Evolutionary conservation across 73 alveolate genomes (phyloP), one percentile per base, ranked within the genome.

Genomic region (Paramecium octaurelia): DNA sequence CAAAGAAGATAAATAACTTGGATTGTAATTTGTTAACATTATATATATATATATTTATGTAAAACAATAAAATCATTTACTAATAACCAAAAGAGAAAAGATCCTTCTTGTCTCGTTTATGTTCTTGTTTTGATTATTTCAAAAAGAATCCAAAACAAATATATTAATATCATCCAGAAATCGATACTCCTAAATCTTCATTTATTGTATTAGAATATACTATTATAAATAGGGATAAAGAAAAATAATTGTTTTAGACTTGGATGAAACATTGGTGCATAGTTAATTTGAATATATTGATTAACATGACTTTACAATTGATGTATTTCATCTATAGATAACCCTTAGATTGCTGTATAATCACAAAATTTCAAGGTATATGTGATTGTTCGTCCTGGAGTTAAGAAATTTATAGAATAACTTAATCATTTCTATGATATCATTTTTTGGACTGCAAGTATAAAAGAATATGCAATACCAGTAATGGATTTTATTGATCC

Each of bases 361-460:
- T 48, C 11, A 14, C 12, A 14, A 7, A 57, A 69, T 0, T 75
- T 85, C 50, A 94, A 88, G 86, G 93, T 96, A 11, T 94, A 93
- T 70, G 99, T 96, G 9, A 42, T 85, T 34, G 88, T 93, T 59
- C 92, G 99, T n/a, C 99, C 99, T 3, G 95, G 96, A 90, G 99
- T 92, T 0, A 94, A 80, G 86, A 92, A 95, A 86, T 96, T 96
- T 92, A 87, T 96, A 36, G 97, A 92, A 85, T 92, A 93, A n/a
- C 64, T 84, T 27, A 60, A 64, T 18, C 85, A 93, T 34, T 23
- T 88, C 46, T 95, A 54, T 91, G 97, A 93, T 35, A 92, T 95
- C 10, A 92, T 95, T 21, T 35, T 95, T 11, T 95, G 92, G 80
- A 93, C 97, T 2, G 97, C 97, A 12, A 83, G 93, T 48, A 34